Percentiles rank a stretch among this genome's conserved stretches.
Conservation (phyloP, 495 filamentous ascomycete species). For the Trichoderma asperelloides region DNA sequence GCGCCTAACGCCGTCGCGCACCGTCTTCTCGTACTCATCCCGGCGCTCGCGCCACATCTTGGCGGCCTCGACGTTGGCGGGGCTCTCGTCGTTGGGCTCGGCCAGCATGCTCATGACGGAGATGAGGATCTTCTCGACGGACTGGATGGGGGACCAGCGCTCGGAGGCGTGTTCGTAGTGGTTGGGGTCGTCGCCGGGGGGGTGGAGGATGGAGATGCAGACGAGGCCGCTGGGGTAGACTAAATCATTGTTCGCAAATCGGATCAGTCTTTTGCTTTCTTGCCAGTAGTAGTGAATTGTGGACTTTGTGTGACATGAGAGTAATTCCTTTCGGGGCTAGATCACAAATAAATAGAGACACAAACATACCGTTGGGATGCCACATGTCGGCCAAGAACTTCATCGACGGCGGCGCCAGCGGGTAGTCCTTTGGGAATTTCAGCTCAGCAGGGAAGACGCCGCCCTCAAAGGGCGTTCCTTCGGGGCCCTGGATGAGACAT, state of each 20-base stretch:
- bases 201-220: slow-evolving; percentile 96
- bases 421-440: slow-evolving; percentile 93
- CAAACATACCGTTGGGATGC: slow-evolving; percentile 91
- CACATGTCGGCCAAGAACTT: slow-evolving; percentile 85
- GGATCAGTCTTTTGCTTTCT: no score
- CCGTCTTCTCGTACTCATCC: slow-evolving; percentile 75
- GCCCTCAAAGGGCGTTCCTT: slow-evolving; percentile 90
- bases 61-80: slow-evolving; percentile 94
- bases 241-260: no score
- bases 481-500: slow-evolving; percentile 88
- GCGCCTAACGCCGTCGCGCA: slow-evolving; percentile 60
- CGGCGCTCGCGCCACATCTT: slow-evolving; percentile 95
- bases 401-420: slow-evolving; percentile 88
- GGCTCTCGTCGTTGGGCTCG: slow-evolving; percentile 97
- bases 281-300: background rate
- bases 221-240: slow-evolving; percentile 88
- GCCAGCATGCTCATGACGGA: slow-evolving; percentile 98
- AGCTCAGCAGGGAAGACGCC: slow-evolving; percentile 91
- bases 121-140: slow-evolving; percentile 95
- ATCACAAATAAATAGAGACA: no score
- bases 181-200: slow-evolving; percentile 96
- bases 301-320: no score
- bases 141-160: slow-evolving; percentile 93
- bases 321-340: no score
- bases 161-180: slow-evolving; percentile 97